These are phyloP conservation scores for Cudoniella acicularis DNA, from an alignment of 495 filamentous ascomycete species.

Conservation along the genomic window DNA sequence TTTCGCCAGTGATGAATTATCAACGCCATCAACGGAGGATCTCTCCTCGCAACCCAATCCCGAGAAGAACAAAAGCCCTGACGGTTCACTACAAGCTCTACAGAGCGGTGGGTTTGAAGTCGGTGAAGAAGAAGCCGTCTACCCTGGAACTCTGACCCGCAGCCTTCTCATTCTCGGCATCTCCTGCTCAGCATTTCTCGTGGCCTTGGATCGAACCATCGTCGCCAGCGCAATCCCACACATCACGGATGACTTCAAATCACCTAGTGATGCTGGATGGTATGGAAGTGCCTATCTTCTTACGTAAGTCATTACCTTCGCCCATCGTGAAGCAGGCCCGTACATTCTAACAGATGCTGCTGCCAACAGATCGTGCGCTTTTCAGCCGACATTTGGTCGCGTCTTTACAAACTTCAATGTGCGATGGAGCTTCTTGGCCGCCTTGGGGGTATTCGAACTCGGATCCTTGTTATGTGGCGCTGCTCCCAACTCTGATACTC, in stretches of 20 bases:
- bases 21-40: too few species aligned
- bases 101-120: too few species aligned
- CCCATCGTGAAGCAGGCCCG: too few species aligned
- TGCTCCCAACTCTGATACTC: conserved; percentile 50
- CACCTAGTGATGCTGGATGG: conserved; percentile 37
- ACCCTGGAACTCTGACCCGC: neutral
- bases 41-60: neutral
- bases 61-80: neutral
- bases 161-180: conserved; percentile 41
- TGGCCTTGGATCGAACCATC: conserved; percentile 59
- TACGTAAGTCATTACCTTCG: conserved; percentile 24
- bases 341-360: too few species aligned
- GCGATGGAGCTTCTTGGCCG: conserved; percentile 40
- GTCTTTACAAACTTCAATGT: conserved; percentile 42
- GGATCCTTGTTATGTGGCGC: conserved; percentile 59
- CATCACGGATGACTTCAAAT: conserved; percentile 33
- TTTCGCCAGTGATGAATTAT: too few species aligned
- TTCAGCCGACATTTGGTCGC: conserved; percentile 44
- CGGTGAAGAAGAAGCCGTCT: neutral
- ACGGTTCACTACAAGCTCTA: neutral
- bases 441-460: conserved; percentile 52
- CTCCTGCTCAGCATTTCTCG: conserved; percentile 50
- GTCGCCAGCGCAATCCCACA: conserved; percentile 52
- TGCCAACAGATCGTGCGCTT: conserved; percentile 30
- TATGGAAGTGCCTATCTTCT: conserved; percentile 47